Evolutionary conservation across 257 asterid species (phyloP).

Genomic region (Primulina eburnea): DNA sequence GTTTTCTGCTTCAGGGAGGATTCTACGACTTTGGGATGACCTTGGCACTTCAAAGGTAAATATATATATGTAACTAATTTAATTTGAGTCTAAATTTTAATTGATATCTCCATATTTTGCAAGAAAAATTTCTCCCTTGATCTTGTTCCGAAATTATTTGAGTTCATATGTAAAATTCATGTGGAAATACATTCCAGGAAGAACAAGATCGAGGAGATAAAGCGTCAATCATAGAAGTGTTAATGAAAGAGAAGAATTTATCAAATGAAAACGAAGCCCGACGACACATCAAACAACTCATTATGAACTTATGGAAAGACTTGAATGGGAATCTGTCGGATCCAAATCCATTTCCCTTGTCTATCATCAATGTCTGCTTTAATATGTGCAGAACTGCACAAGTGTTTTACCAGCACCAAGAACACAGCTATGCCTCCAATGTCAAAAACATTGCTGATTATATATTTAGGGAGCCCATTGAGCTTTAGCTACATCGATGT

Average conservation of each 20-base stretch:
- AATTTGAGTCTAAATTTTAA: too few relatives aligned
- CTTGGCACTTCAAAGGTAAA: slow-evolving; percentile 28
- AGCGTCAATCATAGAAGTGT: slow-evolving; percentile 17
- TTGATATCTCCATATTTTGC: too few relatives aligned
- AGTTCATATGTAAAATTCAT: neutral
- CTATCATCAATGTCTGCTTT: neutral
- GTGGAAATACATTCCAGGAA: slow-evolving; percentile 9
- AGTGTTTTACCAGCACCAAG: neutral
- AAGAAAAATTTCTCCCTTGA: too few relatives aligned
- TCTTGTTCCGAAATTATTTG: too few relatives aligned
- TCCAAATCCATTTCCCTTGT: neutral
- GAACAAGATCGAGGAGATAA: slow-evolving; percentile 24
- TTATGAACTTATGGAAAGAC: neutral
- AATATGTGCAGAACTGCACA: neutral
- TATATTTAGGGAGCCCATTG: neutral
- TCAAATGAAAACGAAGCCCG: neutral
- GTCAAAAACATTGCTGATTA: neutral
- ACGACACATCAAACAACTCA: neutral
- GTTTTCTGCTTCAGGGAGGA: slow-evolving; percentile 25
- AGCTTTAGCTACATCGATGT: too few relatives aligned
- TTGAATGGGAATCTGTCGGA: neutral
- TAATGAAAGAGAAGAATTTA: slow-evolving; percentile 1
- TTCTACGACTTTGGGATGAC: slow-evolving; percentile 36
- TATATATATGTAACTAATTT: neutral
- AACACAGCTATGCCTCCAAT: neutral